These are phyloP conservation scores for Microcyclosporella mali DNA, from an alignment of 2,329 filamentous ascomycete species.

Conservation along the genomic window DNA sequence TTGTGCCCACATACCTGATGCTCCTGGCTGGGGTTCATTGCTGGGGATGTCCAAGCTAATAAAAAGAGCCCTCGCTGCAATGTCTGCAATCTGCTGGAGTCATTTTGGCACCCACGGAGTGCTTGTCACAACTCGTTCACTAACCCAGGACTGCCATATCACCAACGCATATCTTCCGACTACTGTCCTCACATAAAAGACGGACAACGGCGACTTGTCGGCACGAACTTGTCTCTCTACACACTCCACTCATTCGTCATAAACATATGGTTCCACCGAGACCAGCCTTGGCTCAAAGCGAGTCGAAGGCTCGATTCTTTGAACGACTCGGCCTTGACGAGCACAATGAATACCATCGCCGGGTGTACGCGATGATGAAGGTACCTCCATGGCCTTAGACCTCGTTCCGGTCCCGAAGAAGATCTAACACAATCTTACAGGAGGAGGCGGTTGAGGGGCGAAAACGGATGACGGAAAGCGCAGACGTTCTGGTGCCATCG, in stretches of 20 bases:
- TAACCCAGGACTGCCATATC: not conserved
- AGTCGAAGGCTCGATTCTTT: constrained; percentile 41
- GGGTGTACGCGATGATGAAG: constrained; percentile 41
- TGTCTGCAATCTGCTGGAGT: constrained; percentile 13
- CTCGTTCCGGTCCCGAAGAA: no score
- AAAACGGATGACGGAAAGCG: constrained; percentile 36
- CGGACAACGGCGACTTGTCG: not conserved
- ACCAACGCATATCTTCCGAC: not conserved
- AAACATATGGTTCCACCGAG: constrained; percentile 26
- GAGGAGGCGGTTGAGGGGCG: constrained; percentile 40
- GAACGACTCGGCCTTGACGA: constrained; percentile 38
- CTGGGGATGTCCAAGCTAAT: no score
- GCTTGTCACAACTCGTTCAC: not conserved
- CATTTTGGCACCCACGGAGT: no score
- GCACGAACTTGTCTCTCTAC: constrained; percentile 1
- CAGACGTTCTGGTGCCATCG: constrained; percentile 35
- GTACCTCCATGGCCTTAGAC: constrained; percentile 24
- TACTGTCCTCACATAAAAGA: not conserved
- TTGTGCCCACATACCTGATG: no score
- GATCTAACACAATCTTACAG: constrained; percentile 22
- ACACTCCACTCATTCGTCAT: no score
- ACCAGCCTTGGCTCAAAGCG: constrained; percentile 37
- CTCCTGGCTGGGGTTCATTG: no score
- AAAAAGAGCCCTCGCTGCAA: no score
- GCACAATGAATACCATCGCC: constrained; percentile 30